These are phyloP conservation scores for Decorospora gaudefroyi DNA, from an alignment of 2,329 filamentous ascomycete species.

Conservation along the genomic window DNA sequence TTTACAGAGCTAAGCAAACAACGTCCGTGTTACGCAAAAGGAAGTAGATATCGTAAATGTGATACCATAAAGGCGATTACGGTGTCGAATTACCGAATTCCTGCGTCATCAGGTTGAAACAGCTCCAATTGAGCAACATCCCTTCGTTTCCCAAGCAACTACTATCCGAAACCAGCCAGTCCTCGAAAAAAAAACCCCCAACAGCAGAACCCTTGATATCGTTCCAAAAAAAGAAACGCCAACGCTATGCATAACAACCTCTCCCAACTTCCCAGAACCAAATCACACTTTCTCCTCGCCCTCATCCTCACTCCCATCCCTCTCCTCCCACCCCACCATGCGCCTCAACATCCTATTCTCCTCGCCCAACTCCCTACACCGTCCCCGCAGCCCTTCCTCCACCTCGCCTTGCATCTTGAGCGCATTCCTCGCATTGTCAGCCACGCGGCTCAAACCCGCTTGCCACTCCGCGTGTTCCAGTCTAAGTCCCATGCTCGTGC, in stretches of 20 bases:
- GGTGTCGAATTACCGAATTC: too few relatives aligned
- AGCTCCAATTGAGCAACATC: too few relatives aligned
- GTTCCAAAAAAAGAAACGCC: constrained; percentile 22
- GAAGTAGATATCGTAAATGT: too few relatives aligned
- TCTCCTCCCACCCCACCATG: constrained; percentile 54
- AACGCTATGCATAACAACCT: constrained; percentile 26
- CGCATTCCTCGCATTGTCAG: constrained; percentile 50
- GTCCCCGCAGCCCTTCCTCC: constrained; percentile 44
- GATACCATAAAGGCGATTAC: too few relatives aligned
- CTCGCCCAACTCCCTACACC: constrained; percentile 51
- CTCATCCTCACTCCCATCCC: constrained; percentile 49
- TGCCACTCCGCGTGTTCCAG: constrained; percentile 57
- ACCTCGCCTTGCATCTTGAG: constrained; percentile 47
- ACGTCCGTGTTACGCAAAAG: too few relatives aligned
- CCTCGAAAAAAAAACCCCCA: too few relatives aligned
- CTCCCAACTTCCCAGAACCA: not conserved
- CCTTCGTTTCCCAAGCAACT: too few relatives aligned
- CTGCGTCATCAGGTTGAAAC: too few relatives aligned
- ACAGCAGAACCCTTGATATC: too few relatives aligned
- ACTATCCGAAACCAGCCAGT: too few relatives aligned
- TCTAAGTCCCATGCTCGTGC: constrained; percentile 52
- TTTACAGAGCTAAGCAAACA: too few relatives aligned
- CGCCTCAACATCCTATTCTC: constrained; percentile 54
- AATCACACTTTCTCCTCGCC: constrained; percentile 25
- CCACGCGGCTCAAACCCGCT: constrained; percentile 50